phyloP scores from a whole-genome alignment of 73 alveolate genomes.

The Diophrys appendiculata region DNA sequence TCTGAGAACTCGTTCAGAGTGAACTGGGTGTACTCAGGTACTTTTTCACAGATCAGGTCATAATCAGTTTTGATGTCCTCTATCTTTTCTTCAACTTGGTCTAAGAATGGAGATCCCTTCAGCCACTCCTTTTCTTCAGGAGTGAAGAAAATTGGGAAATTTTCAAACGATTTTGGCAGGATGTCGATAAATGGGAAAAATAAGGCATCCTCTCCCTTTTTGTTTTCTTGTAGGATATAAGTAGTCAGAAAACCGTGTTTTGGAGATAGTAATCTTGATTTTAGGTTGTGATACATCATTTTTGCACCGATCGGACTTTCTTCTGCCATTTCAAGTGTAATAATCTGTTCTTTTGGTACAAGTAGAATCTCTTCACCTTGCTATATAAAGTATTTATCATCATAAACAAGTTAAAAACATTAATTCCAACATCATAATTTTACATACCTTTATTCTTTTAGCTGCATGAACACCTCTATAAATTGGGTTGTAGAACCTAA shows the following conservation, averaged over 20 bases:
- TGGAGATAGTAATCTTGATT: conserved; percentile 87
- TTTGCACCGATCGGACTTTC: conserved; percentile 82
- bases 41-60: conserved; percentile 75
- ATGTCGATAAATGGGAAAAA: conserved; percentile 92
- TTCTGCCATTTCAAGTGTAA: conserved; percentile 93
- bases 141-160: conserved; percentile 94
- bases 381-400: conserved; percentile 5
- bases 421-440: background rate
- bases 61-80: conserved; percentile 89
- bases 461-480: conserved; percentile 94
- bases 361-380: conserved; percentile 79
- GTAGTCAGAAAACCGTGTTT: conserved; percentile 94
- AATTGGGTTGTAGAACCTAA: conserved; percentile 81
- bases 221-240: conserved; percentile 82
- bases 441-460: conserved; percentile 59
- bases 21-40: conserved; percentile 83
- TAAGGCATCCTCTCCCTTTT: conserved; percentile 63
- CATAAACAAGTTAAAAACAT: background rate
- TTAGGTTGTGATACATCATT: conserved; percentile 78
- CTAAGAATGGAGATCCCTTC: conserved; percentile 92
- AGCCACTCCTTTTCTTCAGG: conserved; percentile 85
- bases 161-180: conserved; percentile 80
- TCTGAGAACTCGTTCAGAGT: conserved; percentile 85
- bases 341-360: conserved; percentile 88
- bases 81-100: conserved; percentile 74